Base-by-base conservation (phyloP, 129 eudicot genomes). In the Flaveria trinervia region DNA sequence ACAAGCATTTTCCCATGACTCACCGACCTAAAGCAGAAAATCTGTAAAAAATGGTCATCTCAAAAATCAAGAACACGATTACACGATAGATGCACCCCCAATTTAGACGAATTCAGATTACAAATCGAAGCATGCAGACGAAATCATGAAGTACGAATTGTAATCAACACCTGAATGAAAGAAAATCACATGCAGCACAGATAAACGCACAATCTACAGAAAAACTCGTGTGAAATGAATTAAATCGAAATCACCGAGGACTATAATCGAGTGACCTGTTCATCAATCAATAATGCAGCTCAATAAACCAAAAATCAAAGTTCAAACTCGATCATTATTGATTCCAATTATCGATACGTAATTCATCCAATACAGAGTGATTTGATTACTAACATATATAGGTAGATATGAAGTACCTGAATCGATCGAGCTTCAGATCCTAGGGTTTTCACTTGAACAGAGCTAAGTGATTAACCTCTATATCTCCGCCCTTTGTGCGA, bases 221-320 rank as follows among this genome's bases (percentile, higher is more conserved):
- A 57, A 48, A 48, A 12, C 8, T 3, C 12, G 28, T 60, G 57
- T 23, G 48, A 44, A 74, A 30, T 23, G 17, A 44, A 74, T 12
- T 33, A 17, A 43, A 61, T 65, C 49, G 48, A 61, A 74, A 46
- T 15, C 48, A 1, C 23, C 20, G n/a, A 76, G 72, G 36, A 50
- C 8, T 1, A 65, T 28, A 76, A 65, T 65, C 54, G 22, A 50
- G 16, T 48, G 80, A 76, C 65, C 65, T 48, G 3, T 64, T 48
- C 50, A 75, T 75, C 28, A 65, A 17, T 50, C 80, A 17, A 65
- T 39, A 76, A 76, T 65, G 80, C 80, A 76, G 64, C 64, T 62
- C 30, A 48, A 17, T 65, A 50, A 75, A 26, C 36, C 4, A 57
- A 20, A 22, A 59, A 46, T 16, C 10, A 12, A 57, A 39, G 46